Evolutionary conservation across 352 stramenopile species (phyloP).

Genomic region (Thalassiosira hispida): DNA sequence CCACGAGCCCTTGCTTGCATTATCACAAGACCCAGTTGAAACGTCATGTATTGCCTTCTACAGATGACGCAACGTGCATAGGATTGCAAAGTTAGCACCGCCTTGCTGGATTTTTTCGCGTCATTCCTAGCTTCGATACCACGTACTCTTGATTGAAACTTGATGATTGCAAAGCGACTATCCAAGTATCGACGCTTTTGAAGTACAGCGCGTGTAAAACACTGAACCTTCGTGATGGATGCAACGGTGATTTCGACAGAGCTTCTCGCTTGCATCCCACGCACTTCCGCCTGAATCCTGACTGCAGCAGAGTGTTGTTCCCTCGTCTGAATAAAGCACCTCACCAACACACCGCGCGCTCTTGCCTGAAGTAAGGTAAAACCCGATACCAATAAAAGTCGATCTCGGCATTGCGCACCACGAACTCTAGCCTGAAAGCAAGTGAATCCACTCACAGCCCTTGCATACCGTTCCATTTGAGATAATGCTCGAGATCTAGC

Average conservation of each 20-base stretch:
- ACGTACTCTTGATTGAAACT: neutral
- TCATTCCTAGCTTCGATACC: too few relatives aligned
- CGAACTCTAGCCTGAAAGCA: constrained; percentile 19
- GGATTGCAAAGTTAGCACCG: too few relatives aligned
- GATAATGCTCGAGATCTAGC: neutral
- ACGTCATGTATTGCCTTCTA: too few relatives aligned
- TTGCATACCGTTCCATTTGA: constrained; percentile 12
- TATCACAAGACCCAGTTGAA: too few relatives aligned
- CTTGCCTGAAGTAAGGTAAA: constrained; percentile 21
- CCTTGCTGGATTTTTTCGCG: too few relatives aligned
- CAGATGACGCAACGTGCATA: too few relatives aligned
- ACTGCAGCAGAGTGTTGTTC: constrained; percentile 7
- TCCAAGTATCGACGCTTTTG: constrained; percentile 3
- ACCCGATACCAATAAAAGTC: constrained; percentile 4
- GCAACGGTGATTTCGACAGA: neutral
- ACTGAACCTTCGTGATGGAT: constrained; percentile 7
- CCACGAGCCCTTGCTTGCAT: neutral
- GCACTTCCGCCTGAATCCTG: constrained; percentile 7
- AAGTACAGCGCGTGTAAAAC: neutral
- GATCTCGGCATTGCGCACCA: neutral
- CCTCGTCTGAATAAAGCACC: neutral
- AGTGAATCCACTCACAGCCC: constrained; percentile 5
- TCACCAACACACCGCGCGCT: constrained; percentile 18
- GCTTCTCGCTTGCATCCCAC: neutral
- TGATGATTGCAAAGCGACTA: constrained; percentile 4